Base-by-base conservation (phyloP, 2,329 filamentous ascomycete genomes). In the Davidsoniella eucalypti region DNA sequence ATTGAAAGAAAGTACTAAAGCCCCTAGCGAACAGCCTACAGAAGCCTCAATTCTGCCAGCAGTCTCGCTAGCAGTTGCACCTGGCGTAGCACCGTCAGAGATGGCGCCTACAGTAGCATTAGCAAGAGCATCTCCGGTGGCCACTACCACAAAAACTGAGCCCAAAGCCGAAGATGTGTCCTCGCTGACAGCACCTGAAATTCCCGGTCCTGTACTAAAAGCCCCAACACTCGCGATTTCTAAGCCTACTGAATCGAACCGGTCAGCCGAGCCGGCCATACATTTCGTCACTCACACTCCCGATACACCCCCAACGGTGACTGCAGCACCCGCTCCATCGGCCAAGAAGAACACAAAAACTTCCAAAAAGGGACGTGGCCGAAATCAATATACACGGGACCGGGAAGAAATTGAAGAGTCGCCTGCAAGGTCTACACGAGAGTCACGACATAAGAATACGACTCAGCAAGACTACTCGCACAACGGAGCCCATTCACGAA, bases 361-460 rank as follows among this genome's bases (percentile, higher is more conserved):
- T 5, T 70, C 75, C 56, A 78, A 82, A 59, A 80, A 82, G 54
- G 78, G 73, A 36, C 79, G 80, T 52, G 82, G 83, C 16, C 80
- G 83, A 55, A 92, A 90, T 56, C 86, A 92, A 62, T 88, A 90
- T 58, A 88, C 83, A 1, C 83, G 82, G 59, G 82, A 88, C 55
- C 75, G 80, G 43, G 82, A 86, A 44, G 70, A 72, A 16, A 69
- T 69, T 26, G 73, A 77, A 25, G 73, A 69, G 23, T 78, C 78
- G 4, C 74, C 76, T 8, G 68, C 69, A 38, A 65, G 77, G 54
- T 73, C 75, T 52, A 75, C 56, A 67, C 75, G 61, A 64, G 71
- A 61, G 68, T 48, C 48, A 6, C 51, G 51, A 12, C 47, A 53
- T 29, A 53, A 53, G 29, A 41, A 43, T 4, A 17, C 51, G 21